phyloP scores from a whole-genome alignment of 306 rosid species.

The Hippophae tibetana region DNA sequence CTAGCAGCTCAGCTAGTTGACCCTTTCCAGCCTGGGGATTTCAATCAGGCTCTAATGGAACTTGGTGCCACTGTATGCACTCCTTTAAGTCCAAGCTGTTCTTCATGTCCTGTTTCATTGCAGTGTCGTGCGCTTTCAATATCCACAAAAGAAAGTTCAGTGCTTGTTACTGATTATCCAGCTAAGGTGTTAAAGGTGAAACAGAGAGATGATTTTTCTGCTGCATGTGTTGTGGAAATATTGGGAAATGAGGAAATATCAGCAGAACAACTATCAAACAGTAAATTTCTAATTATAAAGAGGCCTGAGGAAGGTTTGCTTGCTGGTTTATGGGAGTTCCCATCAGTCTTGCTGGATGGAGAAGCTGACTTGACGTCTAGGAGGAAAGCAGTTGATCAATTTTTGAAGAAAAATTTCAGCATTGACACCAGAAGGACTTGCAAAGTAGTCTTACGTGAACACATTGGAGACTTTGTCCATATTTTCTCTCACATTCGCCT shows the following conservation, averaged over 20 bases:
- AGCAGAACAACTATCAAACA: conserved; percentile 19
- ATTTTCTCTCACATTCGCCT: conserved; percentile 86
- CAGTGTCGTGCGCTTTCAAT: conserved; percentile 55
- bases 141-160: conserved; percentile 39
- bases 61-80: conserved; percentile 91
- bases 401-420: conserved; percentile 39
- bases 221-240: conserved; percentile 79
- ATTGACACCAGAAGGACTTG: conserved; percentile 42
- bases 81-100: conserved; percentile 62
- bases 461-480: conserved; percentile 78
- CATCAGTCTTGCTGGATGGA: conserved; percentile 58
- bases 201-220: conserved; percentile 60
- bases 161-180: conserved; percentile 72
- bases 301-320: conserved; percentile 87
- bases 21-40: conserved; percentile 72
- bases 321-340: conserved; percentile 98
- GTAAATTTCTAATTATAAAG: conserved; percentile 68
- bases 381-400: conserved; percentile 40
- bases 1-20: conserved; percentile 82
- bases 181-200: conserved; percentile 45
- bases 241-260: conserved; percentile 33
- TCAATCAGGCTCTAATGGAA: conserved; percentile 95
- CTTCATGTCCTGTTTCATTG: conserved; percentile 62
- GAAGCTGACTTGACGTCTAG: conserved; percentile 40
- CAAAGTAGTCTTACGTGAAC: conserved; percentile 48